phyloP scores from a whole-genome alignment of 371 early-diverging fungal species.

The Rhizopus sp. region DNA sequence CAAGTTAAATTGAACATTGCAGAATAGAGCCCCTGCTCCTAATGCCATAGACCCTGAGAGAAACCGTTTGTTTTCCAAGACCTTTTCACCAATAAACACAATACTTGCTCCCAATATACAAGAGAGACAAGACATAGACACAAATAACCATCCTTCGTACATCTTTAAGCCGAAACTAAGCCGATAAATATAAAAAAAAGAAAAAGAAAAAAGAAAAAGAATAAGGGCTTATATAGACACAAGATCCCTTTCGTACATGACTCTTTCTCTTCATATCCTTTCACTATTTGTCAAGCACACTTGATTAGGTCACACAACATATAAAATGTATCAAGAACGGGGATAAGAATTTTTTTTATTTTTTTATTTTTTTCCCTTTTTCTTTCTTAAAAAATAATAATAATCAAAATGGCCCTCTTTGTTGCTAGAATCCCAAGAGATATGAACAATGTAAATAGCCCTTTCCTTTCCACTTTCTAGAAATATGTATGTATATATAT shows the following conservation, averaged over 20 bases:
- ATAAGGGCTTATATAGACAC: no score
- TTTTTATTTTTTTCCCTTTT: conserved; percentile 7
- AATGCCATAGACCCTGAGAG: conserved; percentile 27
- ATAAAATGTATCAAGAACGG: conserved; percentile 1
- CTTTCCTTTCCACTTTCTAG: neutral
- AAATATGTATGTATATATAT: no score
- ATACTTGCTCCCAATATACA: conserved; percentile 31
- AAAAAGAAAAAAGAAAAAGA: conserved; percentile 7
- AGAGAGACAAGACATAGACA: conserved; percentile 22
- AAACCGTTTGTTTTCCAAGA: conserved; percentile 21
- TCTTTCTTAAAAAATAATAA: neutral
- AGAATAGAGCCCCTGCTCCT: conserved; percentile 30
- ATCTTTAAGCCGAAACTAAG: neutral
- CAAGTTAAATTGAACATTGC: conserved; percentile 29
- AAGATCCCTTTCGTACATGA: no score
- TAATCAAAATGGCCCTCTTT: conserved; percentile 40
- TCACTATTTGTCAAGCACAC: neutral
- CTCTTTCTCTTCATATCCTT: no score
- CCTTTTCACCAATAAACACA: conserved; percentile 18
- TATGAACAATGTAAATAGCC: conserved; percentile 34
- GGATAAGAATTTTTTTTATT: conserved; percentile 1
- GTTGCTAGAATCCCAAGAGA: conserved; percentile 42
- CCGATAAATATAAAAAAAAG: conserved; percentile 2
- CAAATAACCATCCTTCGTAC: conserved; percentile 26
- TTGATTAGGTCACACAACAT: conserved; percentile 3